Evolutionary conservation across 164 flowering plant species (phyloP), one percentile per base, ranked within the genome.

Genomic region (Piper betle): DNA sequence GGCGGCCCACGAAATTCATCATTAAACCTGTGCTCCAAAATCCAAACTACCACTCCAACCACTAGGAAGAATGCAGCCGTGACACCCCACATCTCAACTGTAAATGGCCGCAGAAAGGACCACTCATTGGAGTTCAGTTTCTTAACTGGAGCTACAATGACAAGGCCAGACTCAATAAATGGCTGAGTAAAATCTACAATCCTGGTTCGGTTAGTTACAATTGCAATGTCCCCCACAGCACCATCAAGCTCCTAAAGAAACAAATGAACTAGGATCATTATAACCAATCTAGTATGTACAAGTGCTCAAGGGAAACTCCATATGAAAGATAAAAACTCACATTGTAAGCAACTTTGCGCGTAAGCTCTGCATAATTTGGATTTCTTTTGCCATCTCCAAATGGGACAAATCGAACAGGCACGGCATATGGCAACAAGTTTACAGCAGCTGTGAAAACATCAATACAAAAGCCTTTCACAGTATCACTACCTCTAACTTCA

Each of bases 101-200:
- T 80, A 68, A 91, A 88, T 53, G 97, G 97, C 68, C 71, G 73
- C 53, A 87, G 66, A 64, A 91, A 87, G 12, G 96, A 86, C 93
- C 87, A 86, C 46, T 85, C 81, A 69, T 70, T 69, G 0, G 93
- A 77, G 42, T 83, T 68, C 58, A 8, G 5, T 66, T 70, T 75
- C 74, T 68, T 74, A 42, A 83, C 76, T 18, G 91, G 83, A 6
- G 84, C 96, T 65, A 91, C 96, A 2, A 91, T 84, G 19, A 87
- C 95, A 52, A 91, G 86, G 4, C 97, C 97, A 11, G 96, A 91
- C 60, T 78, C 86, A 33, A 80, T 70, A 70, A 62, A 91, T 60
- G 96, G 93, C 78, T 83, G 96, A 11, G 97, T 87, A 60, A 87
- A 91, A 77, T 91, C 97, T 53, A 64, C 91, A 64, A 82, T 72